phyloP scores from a whole-genome alignment of 192 early-diverging fungal genomes.

The Spizellomyces punctatus region DNA sequence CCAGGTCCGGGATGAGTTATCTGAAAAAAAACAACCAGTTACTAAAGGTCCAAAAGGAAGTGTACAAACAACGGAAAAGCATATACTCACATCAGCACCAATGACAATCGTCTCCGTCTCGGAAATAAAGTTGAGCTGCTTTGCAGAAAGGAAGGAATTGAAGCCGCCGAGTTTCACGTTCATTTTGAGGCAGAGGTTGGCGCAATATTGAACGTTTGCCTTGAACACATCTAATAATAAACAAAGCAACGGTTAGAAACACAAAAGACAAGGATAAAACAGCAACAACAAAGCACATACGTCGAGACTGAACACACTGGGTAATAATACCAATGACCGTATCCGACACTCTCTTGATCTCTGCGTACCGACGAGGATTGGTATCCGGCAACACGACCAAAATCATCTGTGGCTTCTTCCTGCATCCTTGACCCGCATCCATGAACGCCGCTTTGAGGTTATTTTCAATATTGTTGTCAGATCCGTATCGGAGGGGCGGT shows the following conservation, averaged over 20 bases:
- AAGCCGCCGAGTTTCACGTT: constrained; percentile 70
- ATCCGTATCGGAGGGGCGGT: constrained; percentile 24
- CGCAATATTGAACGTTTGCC: constrained; percentile 75
- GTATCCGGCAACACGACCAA: constrained; percentile 65
- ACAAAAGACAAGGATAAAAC: background rate
- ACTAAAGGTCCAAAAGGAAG: background rate
- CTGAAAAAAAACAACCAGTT: background rate
- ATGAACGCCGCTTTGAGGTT: constrained; percentile 59
- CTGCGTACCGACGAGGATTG: constrained; percentile 62
- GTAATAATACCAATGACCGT: constrained; percentile 82
- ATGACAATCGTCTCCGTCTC: constrained; percentile 68
- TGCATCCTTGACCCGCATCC: constrained; percentile 45
- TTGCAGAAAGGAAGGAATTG: constrained; percentile 33
- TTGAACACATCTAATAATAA: constrained; percentile 41
- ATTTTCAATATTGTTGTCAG: constrained; percentile 48
- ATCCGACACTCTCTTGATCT: constrained; percentile 81
- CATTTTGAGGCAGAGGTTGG: constrained; percentile 84
- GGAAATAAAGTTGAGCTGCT: constrained; percentile 20
- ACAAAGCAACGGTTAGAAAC: background rate
- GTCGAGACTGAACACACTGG: constrained; percentile 80
- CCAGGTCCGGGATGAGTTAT: constrained; percentile 72
- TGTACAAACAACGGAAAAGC: background rate
- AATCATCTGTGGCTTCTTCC: constrained; percentile 63
- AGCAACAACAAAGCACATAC: constrained; percentile 17
- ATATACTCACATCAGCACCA: constrained; percentile 73